A percentile compares a stretch with the other conserved stretches of the same genome.
Evolutionary conservation across 2,329 filamentous ascomycete species (phyloP).

Genomic region (Cladosporium sp.): DNA sequence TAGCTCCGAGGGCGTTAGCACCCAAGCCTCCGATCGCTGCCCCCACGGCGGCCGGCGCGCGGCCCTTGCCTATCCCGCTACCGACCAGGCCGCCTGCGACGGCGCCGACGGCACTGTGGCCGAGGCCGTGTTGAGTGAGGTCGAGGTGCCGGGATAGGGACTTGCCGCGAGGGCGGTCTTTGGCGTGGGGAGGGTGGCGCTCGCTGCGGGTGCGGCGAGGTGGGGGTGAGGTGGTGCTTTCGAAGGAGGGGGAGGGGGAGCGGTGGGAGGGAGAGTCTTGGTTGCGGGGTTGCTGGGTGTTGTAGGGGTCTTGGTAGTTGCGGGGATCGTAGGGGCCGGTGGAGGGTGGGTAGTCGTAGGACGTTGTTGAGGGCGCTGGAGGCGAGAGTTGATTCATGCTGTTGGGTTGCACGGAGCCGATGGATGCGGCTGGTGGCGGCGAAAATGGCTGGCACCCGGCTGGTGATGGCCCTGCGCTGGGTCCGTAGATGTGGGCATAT

Average conservation of each 20-base stretch:
- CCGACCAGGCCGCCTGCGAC: conserved; percentile 26
- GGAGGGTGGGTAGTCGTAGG: background rate
- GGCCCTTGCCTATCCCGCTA: conserved; percentile 22
- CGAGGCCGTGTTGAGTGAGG: conserved; percentile 22
- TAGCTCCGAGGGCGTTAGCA: conserved; percentile 27
- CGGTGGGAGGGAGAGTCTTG: background rate
- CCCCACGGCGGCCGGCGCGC: conserved; percentile 21
- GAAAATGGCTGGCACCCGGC: conserved; percentile 1
- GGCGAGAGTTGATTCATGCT: conserved; percentile 19
- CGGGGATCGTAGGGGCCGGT: background rate
- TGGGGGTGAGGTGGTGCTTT: conserved; percentile 10
- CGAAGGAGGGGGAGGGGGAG: conserved; percentile 13
- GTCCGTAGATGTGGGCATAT: conserved; percentile 30
- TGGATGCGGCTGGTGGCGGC: conserved; percentile 17
- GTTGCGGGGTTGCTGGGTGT: background rate
- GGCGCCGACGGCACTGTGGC: conserved; percentile 24
- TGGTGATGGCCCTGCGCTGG: background rate
- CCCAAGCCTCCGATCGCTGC: conserved; percentile 24
- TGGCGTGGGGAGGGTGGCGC: conserved; percentile 11
- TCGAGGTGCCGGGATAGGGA: conserved; percentile 19
- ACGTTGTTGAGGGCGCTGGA: background rate
- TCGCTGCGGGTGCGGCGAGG: conserved; percentile 15
- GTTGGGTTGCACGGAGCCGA: conserved; percentile 21
- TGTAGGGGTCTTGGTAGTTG: background rate
- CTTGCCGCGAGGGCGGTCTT: conserved; percentile 21